These are phyloP conservation scores for Coniochaeta sp. DNA, from an alignment of 2,329 filamentous ascomycete genomes.

Conservation along the genomic window DNA sequence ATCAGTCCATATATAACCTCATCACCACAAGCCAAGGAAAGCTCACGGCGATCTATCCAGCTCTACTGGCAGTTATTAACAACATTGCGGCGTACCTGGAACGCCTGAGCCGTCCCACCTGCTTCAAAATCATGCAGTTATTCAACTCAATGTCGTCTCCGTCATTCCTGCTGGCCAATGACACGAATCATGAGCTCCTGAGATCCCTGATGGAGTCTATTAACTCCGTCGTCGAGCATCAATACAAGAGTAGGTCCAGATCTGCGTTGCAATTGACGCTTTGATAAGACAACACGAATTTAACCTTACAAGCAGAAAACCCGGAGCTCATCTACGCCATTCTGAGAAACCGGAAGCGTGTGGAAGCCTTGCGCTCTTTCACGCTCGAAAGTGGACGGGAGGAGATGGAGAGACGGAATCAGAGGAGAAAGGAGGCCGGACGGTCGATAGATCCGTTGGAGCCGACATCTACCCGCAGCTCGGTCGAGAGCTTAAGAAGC, in stretches of 20 bases:
- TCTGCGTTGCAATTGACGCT: slow-evolving; percentile 6
- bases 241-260: slow-evolving; percentile 59
- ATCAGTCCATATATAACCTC: slow-evolving; percentile 78
- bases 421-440: slow-evolving; percentile 57
- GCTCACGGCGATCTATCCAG: slow-evolving; percentile 84
- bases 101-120: slow-evolving; percentile 64
- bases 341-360: slow-evolving; percentile 70
- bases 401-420: slow-evolving; percentile 76
- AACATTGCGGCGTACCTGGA: slow-evolving; percentile 85
- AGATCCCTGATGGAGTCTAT: slow-evolving; percentile 80
- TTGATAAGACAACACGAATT: slow-evolving; percentile 7
- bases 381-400: slow-evolving; percentile 88
- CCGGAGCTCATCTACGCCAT: slow-evolving; percentile 73
- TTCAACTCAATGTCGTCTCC: slow-evolving; percentile 91
- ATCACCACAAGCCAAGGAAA: slow-evolving; percentile 89
- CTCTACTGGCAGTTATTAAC: slow-evolving; percentile 84
- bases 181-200: slow-evolving; percentile 78
- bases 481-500: slow-evolving; percentile 60
- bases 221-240: slow-evolving; percentile 83
- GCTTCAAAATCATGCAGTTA: slow-evolving; percentile 77
- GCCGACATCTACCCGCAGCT: slow-evolving; percentile 45
- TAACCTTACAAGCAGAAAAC: slow-evolving; percentile 54
- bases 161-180: slow-evolving; percentile 85
- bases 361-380: slow-evolving; percentile 78
- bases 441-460: slow-evolving; percentile 43